These are phyloP conservation scores for Pilatotrama ljubarskyi DNA, from an alignment of 768 basidiomycete species.

Conservation along the genomic window DNA sequence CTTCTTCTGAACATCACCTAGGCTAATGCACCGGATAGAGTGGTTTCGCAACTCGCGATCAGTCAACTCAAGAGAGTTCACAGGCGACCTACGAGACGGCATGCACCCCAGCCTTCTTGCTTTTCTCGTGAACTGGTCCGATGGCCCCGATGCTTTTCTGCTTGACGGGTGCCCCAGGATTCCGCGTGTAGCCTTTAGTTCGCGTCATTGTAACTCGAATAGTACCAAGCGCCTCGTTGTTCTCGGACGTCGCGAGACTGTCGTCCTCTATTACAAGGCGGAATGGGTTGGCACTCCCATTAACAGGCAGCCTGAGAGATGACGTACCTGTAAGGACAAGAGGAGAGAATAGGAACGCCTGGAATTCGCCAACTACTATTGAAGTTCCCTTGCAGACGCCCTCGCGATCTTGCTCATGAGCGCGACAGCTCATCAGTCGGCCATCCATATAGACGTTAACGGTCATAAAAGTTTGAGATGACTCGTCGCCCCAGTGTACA, in stretches of 20 bases:
- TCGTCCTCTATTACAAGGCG: no score
- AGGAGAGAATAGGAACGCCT: not conserved
- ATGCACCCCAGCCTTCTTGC: slow-evolving; percentile 19
- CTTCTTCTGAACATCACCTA: not conserved
- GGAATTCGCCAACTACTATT: no score
- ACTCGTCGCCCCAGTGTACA: no score
- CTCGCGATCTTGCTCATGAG: no score
- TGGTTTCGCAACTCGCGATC: not conserved
- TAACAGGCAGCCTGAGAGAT: no score
- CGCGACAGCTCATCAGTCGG: no score
- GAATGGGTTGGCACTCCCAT: no score
- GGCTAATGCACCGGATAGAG: no score
- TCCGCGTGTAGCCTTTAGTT: not conserved
- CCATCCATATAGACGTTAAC: no score
- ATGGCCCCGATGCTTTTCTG: not conserved
- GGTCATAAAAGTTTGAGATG: no score
- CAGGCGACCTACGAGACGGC: slow-evolving; percentile 4
- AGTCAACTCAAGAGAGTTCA: not conserved
- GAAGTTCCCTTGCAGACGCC: no score
- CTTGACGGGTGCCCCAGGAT: not conserved
- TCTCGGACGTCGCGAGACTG: not conserved
- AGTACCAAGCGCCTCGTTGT: not conserved
- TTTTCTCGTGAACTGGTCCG: slow-evolving; percentile 11
- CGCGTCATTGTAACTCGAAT: slow-evolving; percentile 7
- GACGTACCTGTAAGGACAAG: not conserved